These are phyloP conservation scores for Amanita thiersii DNA, from an alignment of 768 basidiomycete genomes.

Conservation along the genomic window DNA sequence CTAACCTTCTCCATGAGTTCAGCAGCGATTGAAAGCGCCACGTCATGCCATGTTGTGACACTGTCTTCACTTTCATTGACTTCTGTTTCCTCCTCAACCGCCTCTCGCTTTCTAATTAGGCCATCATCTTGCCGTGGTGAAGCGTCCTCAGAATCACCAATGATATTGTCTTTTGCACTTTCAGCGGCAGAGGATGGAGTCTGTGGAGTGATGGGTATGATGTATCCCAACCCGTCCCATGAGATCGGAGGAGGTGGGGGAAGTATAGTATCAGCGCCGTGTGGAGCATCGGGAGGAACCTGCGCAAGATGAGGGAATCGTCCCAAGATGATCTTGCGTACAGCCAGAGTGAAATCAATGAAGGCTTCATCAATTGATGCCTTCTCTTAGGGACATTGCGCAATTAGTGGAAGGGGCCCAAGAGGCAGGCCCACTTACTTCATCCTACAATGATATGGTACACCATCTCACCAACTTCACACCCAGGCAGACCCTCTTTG, in stretches of 20 bases:
- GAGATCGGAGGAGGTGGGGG: conserved; percentile 60
- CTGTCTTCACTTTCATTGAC: conserved; percentile 19
- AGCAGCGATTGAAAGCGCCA: conserved; percentile 83
- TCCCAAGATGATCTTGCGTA: conserved; percentile 66
- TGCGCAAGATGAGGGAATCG: conserved; percentile 70
- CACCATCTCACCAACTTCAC: conserved; percentile 62
- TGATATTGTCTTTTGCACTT: background rate
- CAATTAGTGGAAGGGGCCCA: background rate
- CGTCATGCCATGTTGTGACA: conserved; percentile 77
- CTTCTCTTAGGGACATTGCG: conserved; percentile 53
- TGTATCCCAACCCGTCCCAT: conserved; percentile 53
- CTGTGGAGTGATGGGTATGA: conserved; percentile 46
- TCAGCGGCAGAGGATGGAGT: conserved; percentile 15
- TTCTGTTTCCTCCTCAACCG: too few species aligned
- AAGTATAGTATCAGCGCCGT: conserved; percentile 69
- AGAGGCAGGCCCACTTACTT: background rate
- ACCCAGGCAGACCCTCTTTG: conserved; percentile 67
- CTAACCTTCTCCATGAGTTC: conserved; percentile 77
- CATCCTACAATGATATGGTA: conserved; percentile 5
- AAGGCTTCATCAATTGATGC: conserved; percentile 98
- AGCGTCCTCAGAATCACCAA: too few species aligned
- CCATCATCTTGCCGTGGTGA: too few species aligned
- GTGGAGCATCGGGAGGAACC: conserved; percentile 58
- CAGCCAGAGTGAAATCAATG: conserved; percentile 79
- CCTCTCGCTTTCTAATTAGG: too few species aligned